Conservation (phyloP, 1,284 basidiomycete genomes). For the Lignosus rhinocerotis region DNA sequence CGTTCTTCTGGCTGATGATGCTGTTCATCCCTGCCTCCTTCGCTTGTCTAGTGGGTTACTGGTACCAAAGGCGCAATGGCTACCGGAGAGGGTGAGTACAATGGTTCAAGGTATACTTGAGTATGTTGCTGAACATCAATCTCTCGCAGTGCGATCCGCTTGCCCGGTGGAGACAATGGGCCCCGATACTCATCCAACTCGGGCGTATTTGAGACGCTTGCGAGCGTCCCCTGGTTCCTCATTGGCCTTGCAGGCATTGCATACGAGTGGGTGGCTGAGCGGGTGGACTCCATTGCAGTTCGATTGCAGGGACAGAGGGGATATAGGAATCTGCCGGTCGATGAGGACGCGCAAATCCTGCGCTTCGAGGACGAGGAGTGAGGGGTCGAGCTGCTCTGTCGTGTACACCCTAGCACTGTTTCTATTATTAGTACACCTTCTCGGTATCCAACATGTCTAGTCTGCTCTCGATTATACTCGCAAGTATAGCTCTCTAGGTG, state of each 20-base stretch:
- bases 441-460: constrained; percentile 1
- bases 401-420: constrained; percentile 7
- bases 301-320: constrained; percentile 58
- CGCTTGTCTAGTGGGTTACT: constrained; percentile 74
- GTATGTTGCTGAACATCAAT: not conserved
- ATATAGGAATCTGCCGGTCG: constrained; percentile 82
- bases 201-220: constrained; percentile 66
- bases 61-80: constrained; percentile 75
- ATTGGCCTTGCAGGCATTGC: constrained; percentile 75
- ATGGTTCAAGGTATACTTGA: not conserved
- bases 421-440: constrained; percentile 8
- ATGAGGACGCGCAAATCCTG: constrained; percentile 86
- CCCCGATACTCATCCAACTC: constrained; percentile 47
- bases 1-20: constrained; percentile 82
- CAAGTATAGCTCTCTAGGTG: constrained; percentile 5
- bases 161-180: constrained; percentile 59
- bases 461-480: constrained; percentile 6
- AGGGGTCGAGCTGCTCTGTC: constrained; percentile 3
- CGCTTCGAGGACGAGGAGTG: constrained; percentile 80
- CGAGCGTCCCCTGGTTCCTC: constrained; percentile 86
- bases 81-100: constrained; percentile 66
- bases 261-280: constrained; percentile 62
- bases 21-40: constrained; percentile 74
- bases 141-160: constrained; percentile 66
- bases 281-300: constrained; percentile 45